A percentile compares a stretch with the other conserved stretches of the same genome.
Conservation (phyloP, 768 basidiomycete genomes). For the Russula griseocarnosa region DNA sequence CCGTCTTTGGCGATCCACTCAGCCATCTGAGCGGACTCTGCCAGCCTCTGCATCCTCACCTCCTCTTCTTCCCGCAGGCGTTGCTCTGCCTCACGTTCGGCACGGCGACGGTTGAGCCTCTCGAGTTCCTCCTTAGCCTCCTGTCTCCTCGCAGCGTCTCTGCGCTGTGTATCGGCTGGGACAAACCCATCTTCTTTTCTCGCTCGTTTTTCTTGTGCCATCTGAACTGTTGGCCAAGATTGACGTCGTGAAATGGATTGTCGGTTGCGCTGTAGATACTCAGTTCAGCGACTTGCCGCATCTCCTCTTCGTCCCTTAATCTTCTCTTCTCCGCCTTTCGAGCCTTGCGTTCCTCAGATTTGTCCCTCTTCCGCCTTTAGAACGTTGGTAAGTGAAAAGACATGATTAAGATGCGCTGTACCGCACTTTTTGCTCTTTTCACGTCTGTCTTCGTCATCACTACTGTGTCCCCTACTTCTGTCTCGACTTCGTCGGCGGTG, state of each 20-base stretch:
- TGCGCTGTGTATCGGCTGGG: slow-evolving; percentile 72
- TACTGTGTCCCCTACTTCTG: slow-evolving; percentile 36
- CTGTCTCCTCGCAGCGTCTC: slow-evolving; percentile 73
- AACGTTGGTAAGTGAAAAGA: slow-evolving; percentile 3
- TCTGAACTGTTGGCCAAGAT: slow-evolving; percentile 92
- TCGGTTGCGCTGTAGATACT: slow-evolving; percentile 95
- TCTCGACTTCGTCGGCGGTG: slow-evolving; percentile 31
- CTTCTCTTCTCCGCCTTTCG: slow-evolving; percentile 87
- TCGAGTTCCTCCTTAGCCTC: slow-evolving; percentile 97
- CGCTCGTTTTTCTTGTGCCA: slow-evolving; percentile 99
- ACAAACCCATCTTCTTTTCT: slow-evolving; percentile 84
- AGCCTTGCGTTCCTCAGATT: slow-evolving; percentile 78
- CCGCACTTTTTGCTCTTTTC: slow-evolving; percentile 48
- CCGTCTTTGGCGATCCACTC: slow-evolving; percentile 98
- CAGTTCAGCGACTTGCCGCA: slow-evolving; percentile 87
- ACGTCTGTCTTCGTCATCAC: slow-evolving; percentile 25
- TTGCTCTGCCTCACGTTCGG: slow-evolving; percentile 89
- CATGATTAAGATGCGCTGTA: not conserved
- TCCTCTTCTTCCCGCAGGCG: slow-evolving; percentile 90
- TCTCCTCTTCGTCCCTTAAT: slow-evolving; percentile 81
- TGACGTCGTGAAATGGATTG: slow-evolving; percentile 98
- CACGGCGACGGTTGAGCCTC: slow-evolving; percentile 80
- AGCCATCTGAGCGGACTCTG: slow-evolving; percentile 96
- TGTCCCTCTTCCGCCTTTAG: slow-evolving; percentile 74
- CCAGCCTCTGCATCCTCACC: slow-evolving; percentile 76